Percentiles rank a stretch among this genome's conserved stretches.
phyloP scores from a whole-genome alignment of 768 basidiomycete species.

The Lactifluus echinatus region DNA sequence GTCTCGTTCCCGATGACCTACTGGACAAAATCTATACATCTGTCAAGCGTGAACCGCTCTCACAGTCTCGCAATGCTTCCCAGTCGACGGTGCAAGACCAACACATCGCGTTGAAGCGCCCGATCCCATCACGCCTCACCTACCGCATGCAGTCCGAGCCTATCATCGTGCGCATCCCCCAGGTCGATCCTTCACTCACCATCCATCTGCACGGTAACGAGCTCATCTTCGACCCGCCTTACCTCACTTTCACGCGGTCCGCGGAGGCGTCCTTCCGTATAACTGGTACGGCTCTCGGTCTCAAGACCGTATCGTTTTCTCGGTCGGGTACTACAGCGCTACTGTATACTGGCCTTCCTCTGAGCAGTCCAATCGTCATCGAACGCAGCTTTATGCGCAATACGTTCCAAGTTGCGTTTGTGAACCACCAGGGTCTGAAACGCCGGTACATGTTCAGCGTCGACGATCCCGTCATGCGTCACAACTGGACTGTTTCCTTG shows the following conservation, averaged over 20 bases:
- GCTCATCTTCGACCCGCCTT: slow-evolving; percentile 78
- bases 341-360: slow-evolving; percentile 71
- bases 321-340: slow-evolving; percentile 78
- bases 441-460: slow-evolving; percentile 95
- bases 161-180: slow-evolving; percentile 78
- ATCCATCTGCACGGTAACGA: slow-evolving; percentile 86
- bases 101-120: slow-evolving; percentile 60
- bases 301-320: slow-evolving; percentile 75
- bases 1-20: slow-evolving; percentile 63
- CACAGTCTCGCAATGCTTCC: slow-evolving; percentile 52
- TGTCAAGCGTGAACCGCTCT: slow-evolving; percentile 60
- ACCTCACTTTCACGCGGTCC: slow-evolving; percentile 69
- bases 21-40: slow-evolving; percentile 75
- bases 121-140: slow-evolving; percentile 70
- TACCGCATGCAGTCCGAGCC: slow-evolving; percentile 85
- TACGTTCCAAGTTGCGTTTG: slow-evolving; percentile 89
- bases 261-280: slow-evolving; percentile 85
- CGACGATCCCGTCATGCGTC: slow-evolving; percentile 64
- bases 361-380: slow-evolving; percentile 67
- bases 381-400: slow-evolving; percentile 95
- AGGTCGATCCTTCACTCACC: slow-evolving; percentile 70
- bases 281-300: slow-evolving; percentile 76
- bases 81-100: slow-evolving; percentile 37
- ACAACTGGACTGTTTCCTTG: slow-evolving; percentile 64
- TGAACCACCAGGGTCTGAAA: slow-evolving; percentile 53